phyloP scores from a whole-genome alignment of 1,284 basidiomycete genomes.

The Leccinum pseudoinsigne region DNA sequence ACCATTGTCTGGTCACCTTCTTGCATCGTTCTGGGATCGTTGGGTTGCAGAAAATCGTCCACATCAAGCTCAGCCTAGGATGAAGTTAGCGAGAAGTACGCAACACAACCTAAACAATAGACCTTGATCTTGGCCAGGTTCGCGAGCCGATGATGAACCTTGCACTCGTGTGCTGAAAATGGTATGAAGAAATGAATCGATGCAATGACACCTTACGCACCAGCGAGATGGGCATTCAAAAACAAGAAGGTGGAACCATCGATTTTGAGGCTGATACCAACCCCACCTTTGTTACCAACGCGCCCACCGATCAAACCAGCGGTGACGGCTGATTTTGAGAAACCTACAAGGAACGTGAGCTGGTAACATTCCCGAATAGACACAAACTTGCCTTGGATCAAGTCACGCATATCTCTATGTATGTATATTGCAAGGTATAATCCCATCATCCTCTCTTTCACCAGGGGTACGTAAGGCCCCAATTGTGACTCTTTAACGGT shows the following conservation, averaged over 20 bases:
- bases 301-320: conserved; percentile 86
- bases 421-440: conserved; percentile 78
- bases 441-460: conserved; percentile 89
- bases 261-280: conserved; percentile 80
- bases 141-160: conserved; percentile 63
- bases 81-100: conserved; percentile 1
- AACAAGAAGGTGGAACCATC: conserved; percentile 77
- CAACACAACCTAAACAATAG: conserved; percentile 1
- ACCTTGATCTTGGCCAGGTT: conserved; percentile 80
- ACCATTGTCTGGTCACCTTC: conserved; percentile 53
- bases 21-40: conserved; percentile 61
- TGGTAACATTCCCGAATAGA: neutral
- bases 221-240: conserved; percentile 87
- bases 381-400: conserved; percentile 55
- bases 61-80: conserved; percentile 60
- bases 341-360: conserved; percentile 43
- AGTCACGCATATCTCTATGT: conserved; percentile 60
- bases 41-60: conserved; percentile 61
- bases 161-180: conserved; percentile 70
- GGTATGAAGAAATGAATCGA: conserved; percentile 1
- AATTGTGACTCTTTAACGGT: conserved; percentile 44
- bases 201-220: conserved; percentile 36
- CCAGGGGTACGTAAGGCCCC: conserved; percentile 77
- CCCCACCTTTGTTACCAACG: conserved; percentile 85
- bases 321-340: conserved; percentile 73